phyloP scores from a whole-genome alignment of 2,329 filamentous ascomycete species.

The Neofusicoccum sp. region DNA sequence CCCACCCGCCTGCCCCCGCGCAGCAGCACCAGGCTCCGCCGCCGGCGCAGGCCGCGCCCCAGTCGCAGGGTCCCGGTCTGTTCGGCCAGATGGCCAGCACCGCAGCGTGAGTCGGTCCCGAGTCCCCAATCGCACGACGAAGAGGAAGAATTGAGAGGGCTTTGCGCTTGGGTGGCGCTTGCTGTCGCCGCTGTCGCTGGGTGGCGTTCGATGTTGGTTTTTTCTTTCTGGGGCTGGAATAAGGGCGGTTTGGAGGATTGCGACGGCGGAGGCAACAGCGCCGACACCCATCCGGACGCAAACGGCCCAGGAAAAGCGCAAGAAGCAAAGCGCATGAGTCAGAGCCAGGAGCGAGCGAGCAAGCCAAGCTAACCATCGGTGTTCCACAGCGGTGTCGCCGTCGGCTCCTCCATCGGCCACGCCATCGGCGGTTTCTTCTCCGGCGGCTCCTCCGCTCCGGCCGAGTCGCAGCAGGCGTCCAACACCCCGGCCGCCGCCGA shows the following conservation, averaged over 20 bases:
- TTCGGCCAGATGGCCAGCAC: slow-evolving; percentile 98
- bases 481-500: slow-evolving; percentile 37
- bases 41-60: slow-evolving; percentile 50
- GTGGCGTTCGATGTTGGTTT: too few species aligned
- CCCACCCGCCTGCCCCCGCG: slow-evolving; percentile 43
- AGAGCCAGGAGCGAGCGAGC: too few species aligned
- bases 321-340: background rate
- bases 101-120: slow-evolving; percentile 72
- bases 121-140: background rate
- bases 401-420: slow-evolving; percentile 93
- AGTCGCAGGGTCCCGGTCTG: slow-evolving; percentile 71
- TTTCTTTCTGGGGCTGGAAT: too few species aligned
- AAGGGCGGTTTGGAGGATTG: too few species aligned
- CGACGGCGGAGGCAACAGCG: background rate
- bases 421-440: slow-evolving; percentile 86
- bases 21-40: slow-evolving; percentile 43
- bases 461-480: slow-evolving; percentile 40
- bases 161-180: background rate
- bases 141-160: background rate
- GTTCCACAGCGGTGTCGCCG: slow-evolving; percentile 79
- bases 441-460: slow-evolving; percentile 59
- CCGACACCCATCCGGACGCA: background rate
- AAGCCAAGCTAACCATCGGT: background rate
- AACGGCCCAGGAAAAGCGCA: background rate
- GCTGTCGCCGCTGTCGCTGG: background rate